Conservation (phyloP, 1,139 yeast genomes). For the Starmera stellimalicola region DNA sequence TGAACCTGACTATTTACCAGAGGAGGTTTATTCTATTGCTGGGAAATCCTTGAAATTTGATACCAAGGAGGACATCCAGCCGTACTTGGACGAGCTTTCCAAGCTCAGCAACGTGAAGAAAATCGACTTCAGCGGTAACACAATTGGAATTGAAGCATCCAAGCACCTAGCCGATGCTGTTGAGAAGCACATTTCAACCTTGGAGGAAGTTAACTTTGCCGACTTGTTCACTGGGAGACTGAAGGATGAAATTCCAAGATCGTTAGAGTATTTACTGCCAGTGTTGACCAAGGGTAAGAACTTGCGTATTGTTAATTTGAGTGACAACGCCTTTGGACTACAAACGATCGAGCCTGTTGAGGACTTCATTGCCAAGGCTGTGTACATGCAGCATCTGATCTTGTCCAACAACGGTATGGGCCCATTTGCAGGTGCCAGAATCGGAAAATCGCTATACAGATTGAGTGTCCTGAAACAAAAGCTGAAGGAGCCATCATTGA, state of each 20-base stretch:
- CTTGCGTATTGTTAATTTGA: conserved; percentile 65
- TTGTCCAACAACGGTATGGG: conserved; percentile 96
- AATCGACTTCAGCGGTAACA: conserved; percentile 84
- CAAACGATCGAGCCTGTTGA: conserved; percentile 91
- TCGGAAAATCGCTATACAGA: conserved; percentile 74
- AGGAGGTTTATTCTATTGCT: conserved; percentile 46
- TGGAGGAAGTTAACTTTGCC: conserved; percentile 69
- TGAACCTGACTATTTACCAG: conserved; percentile 20
- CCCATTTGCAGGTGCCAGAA: conserved; percentile 91
- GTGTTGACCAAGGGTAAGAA: conserved; percentile 61
- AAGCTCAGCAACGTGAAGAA: conserved; percentile 36
- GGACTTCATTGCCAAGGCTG: conserved; percentile 62
- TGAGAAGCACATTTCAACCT: conserved; percentile 33
- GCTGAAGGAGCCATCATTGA: conserved; percentile 34
- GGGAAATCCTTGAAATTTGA: conserved; percentile 76
- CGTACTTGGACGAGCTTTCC: conserved; percentile 47
- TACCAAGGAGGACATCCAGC: conserved; percentile 60
- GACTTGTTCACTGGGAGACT: conserved; percentile 92
- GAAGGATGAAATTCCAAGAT: conserved; percentile 87
- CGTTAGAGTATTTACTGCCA: conserved; percentile 64
- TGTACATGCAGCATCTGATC: conserved; percentile 74
- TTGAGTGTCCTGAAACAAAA: conserved; percentile 57
- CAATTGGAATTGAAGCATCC: conserved; percentile 88
- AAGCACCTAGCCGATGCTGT: conserved; percentile 58
- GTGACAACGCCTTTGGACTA: conserved; percentile 95